Conservation (phyloP, 2,329 filamentous ascomycete species). For the Xylaria sp. region DNA sequence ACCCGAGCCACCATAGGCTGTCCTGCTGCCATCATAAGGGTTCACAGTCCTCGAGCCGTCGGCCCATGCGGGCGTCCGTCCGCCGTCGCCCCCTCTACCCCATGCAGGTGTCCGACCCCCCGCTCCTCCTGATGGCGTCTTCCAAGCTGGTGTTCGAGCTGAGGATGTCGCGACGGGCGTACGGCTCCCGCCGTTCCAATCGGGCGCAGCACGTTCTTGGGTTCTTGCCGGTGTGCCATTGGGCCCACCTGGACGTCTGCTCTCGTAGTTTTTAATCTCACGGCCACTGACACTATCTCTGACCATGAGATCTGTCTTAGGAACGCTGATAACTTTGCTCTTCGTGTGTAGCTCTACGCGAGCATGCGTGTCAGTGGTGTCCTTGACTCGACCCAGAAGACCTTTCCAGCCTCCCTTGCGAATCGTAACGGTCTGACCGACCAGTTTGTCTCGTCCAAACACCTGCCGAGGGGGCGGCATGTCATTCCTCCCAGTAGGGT, state of each 20-base stretch:
- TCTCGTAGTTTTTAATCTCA: conserved; percentile 71
- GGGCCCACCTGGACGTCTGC: conserved; percentile 52
- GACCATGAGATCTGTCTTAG: conserved; percentile 80
- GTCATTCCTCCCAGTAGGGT: conserved; percentile 60
- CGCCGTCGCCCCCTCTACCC: conserved; percentile 60
- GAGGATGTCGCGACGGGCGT: conserved; percentile 69
- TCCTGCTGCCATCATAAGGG: conserved; percentile 75
- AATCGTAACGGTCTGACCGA: conserved; percentile 91
- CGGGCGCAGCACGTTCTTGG: conserved; percentile 50
- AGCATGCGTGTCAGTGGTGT: conserved; percentile 83
- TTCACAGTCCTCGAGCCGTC: conserved; percentile 71
- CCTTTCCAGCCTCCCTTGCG: conserved; percentile 90
- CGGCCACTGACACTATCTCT: conserved; percentile 84
- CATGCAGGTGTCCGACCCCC: conserved; percentile 68
- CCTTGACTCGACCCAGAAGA: conserved; percentile 91
- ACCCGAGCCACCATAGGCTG: conserved; percentile 78
- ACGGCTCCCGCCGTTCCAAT: conserved; percentile 70
- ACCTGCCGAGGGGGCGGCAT: conserved; percentile 73
- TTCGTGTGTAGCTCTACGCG: conserved; percentile 94
- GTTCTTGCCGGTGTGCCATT: conserved; percentile 53
- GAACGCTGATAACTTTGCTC: conserved; percentile 85
- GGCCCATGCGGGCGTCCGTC: conserved; percentile 73
- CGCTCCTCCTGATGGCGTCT: conserved; percentile 61
- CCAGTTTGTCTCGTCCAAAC: conserved; percentile 79
- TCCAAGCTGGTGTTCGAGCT: conserved; percentile 80